Percentiles rank a stretch among this genome's conserved stretches.
These are phyloP conservation scores for Dalbergia cochinchinensis DNA, from an alignment of 306 rosid species.

Conservation along the genomic window DNA sequence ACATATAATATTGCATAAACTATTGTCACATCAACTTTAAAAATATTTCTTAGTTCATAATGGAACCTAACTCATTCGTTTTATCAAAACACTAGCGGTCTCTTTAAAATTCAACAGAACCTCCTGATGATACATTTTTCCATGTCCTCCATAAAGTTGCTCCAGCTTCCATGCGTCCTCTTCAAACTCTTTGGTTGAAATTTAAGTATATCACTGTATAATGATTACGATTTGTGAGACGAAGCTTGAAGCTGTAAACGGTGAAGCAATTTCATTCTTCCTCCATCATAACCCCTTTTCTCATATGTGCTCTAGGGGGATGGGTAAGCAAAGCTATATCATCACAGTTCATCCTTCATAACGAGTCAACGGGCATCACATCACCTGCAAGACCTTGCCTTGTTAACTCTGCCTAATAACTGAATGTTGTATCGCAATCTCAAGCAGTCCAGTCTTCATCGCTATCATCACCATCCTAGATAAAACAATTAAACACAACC, in stretches of 20 bases:
- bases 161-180: not conserved
- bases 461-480: constrained; percentile 61
- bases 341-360: constrained; percentile 26
- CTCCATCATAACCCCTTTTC: constrained; percentile 33
- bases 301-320: constrained; percentile 3
- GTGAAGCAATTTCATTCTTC: not conserved
- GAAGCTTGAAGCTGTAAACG: constrained; percentile 11
- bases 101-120: not conserved
- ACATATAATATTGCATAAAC: not conserved
- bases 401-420: constrained; percentile 16
- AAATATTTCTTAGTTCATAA: not conserved
- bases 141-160: not conserved
- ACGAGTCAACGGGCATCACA: constrained; percentile 17
- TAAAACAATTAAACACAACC: constrained; percentile 28
- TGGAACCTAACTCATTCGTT: not conserved
- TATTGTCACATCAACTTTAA: not conserved
- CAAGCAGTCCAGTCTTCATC: constrained; percentile 82
- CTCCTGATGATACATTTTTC: not conserved
- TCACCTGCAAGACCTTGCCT: constrained; percentile 21
- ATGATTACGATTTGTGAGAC: not conserved
- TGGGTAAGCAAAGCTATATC: not conserved
- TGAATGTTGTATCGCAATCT: constrained; percentile 39
- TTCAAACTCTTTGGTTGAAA: not conserved
- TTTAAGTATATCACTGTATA: not conserved
- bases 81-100: not conserved